phyloP scores from a whole-genome alignment of 768 basidiomycete species.

The Lactarius psammicola region DNA sequence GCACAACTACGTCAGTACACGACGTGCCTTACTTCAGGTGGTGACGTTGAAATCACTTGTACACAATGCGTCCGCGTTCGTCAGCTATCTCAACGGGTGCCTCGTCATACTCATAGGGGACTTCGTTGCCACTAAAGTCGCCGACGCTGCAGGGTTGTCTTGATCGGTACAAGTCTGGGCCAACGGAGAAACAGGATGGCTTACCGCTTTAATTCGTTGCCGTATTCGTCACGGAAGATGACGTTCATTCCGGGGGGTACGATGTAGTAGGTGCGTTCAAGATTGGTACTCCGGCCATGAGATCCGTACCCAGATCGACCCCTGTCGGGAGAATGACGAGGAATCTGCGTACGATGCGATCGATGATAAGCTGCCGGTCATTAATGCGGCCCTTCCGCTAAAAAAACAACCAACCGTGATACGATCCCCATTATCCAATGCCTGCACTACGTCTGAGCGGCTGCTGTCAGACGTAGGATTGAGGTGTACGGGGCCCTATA shows the following conservation, averaged over 20 bases:
- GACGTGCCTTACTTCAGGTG: neutral
- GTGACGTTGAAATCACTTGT: constrained; percentile 13
- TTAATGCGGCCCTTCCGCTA: neutral
- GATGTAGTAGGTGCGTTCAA: constrained; percentile 28
- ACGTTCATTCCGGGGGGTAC: constrained; percentile 30
- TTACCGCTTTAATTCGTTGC: constrained; percentile 27
- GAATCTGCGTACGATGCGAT: constrained; percentile 14
- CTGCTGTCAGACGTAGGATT: constrained; percentile 14
- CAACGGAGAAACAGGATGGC: neutral
- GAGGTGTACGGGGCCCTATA: constrained; percentile 14
- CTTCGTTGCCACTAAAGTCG: constrained; percentile 21
- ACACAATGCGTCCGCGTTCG: constrained; percentile 23
- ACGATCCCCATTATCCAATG: constrained; percentile 22
- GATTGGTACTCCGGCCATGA: neutral
- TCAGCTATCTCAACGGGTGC: constrained; percentile 27
- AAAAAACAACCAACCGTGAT: constrained; percentile 19
- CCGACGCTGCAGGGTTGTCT: constrained; percentile 20
- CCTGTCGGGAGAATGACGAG: constrained; percentile 15
- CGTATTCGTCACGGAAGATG: constrained; percentile 28
- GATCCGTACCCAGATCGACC: constrained; percentile 4
- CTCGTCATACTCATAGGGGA: constrained; percentile 21
- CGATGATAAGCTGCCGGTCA: neutral
- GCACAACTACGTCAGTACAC: neutral
- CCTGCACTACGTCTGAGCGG: constrained; percentile 26
- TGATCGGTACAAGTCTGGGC: neutral